Evolutionary conservation across 768 basidiomycete species (phyloP), one percentile per base, ranked within the genome.

Genomic region (Agrocybe chaxingu): DNA sequence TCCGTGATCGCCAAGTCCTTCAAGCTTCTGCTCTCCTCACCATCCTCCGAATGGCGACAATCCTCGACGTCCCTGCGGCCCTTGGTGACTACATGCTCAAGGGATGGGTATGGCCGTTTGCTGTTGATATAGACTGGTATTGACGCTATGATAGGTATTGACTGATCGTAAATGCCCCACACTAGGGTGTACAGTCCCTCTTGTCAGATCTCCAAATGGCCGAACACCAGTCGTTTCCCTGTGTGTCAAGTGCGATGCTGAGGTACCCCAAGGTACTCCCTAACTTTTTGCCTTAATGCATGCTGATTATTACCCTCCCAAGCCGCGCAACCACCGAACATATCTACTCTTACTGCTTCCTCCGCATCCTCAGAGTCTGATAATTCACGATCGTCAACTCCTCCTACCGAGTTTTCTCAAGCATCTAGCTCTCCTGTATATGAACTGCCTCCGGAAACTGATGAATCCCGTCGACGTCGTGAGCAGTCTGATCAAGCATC

Each of bases 401-500:
- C 90, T 16, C 82, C 85, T 4, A 92, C 91, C 7, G 89, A 92
- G 55, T 59, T 85, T 7, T 88, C 88, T 12, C 79, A 78, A 53
- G 65, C 68, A 2, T 67, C 77, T 2, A 82, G 77, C 54, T 88
- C 85, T 2, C 82, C 85, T 3, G 74, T 75, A 1, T 86, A 90
- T 59, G 75, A 76, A 8, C 77, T 79, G 24, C 77, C 83, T n/a
- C 70, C 75, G 33, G 86, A 88, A 51, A 84, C 82, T 1, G 84
- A 82, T 56, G 81, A 84, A 55, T 77, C 74, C 18, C 69, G 82
- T 18, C 80, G 79, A 33, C 78, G 92, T 30, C 81, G 92, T 47
- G 82, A 84, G 52, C 91, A 93, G 65, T 90, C 89, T 2, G 91
- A 94, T 63, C 70, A 66, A 36, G 92, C 92, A 11, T 89, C 90